Conservation (phyloP, 2,329 filamentous ascomycete species). For the Achaetomium macrosporum region DNA sequence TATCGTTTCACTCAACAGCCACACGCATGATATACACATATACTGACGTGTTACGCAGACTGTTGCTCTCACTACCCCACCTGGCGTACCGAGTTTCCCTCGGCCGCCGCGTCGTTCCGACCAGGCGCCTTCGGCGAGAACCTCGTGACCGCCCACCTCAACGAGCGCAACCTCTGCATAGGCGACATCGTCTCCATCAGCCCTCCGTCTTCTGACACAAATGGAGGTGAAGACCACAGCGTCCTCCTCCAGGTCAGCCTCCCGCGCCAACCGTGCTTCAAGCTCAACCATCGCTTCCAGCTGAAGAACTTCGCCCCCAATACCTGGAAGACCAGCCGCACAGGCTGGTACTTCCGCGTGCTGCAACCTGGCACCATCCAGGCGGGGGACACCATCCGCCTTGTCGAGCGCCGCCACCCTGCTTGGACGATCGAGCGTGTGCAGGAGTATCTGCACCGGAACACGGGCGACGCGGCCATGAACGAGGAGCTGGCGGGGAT, state of each 20-base stretch:
- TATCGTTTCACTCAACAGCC: neutral
- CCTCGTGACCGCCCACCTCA: conserved; percentile 51
- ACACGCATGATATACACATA: neutral
- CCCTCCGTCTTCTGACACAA: neutral
- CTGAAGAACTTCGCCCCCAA: conserved; percentile 56
- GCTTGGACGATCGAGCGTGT: conserved; percentile 58
- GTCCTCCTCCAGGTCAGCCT: conserved; percentile 54
- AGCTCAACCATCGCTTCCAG: conserved; percentile 62
- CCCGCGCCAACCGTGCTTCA: conserved; percentile 61
- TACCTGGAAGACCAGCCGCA: conserved; percentile 51
- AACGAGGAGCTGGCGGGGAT: conserved; percentile 48
- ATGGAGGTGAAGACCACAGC: neutral
- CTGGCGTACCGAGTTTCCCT: conserved; percentile 50
- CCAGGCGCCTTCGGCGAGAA: conserved; percentile 62
- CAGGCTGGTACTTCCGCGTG: conserved; percentile 62
- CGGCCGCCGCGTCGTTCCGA: conserved; percentile 44
- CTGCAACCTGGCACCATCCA: conserved; percentile 48
- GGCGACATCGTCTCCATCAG: conserved; percentile 52
- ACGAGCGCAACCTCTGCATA: conserved; percentile 60
- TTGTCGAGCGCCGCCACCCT: conserved; percentile 51
- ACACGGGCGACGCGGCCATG: conserved; percentile 45
- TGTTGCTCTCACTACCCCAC: conserved; percentile 52
- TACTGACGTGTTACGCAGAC: conserved; percentile 34
- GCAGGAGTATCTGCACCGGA: conserved; percentile 56
- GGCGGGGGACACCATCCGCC: conserved; percentile 50